Evolutionary conservation across 495 filamentous ascomycete species (phyloP).

Genomic region (Xylaria cubensis): DNA sequence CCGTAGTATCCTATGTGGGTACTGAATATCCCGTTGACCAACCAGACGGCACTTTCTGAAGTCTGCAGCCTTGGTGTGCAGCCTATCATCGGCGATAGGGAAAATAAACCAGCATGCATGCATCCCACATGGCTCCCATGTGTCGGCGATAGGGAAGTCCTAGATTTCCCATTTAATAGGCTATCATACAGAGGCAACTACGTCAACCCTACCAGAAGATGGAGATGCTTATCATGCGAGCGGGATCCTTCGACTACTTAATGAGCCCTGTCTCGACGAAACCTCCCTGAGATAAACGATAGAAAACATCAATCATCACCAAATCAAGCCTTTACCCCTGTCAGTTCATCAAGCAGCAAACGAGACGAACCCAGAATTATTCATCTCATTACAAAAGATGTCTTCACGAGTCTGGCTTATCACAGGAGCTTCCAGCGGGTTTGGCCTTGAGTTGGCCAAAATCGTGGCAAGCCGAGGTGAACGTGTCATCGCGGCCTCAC

Average conservation of each 20-base stretch:
- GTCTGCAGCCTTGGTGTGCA: background rate
- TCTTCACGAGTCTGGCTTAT: constrained; percentile 58
- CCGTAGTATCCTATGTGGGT: background rate
- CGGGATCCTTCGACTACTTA: background rate
- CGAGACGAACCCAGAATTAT: background rate
- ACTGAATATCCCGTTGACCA: background rate
- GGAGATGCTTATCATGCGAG: background rate
- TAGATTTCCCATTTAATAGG: background rate
- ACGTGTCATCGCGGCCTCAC: constrained; percentile 61
- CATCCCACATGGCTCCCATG: background rate
- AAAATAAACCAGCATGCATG: background rate
- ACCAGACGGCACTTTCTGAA: background rate
- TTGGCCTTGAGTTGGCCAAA: constrained; percentile 56
- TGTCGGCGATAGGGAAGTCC: background rate
- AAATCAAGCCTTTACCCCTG: background rate
- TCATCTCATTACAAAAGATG: background rate
- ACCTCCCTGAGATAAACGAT: background rate
- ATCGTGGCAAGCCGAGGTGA: constrained; percentile 54
- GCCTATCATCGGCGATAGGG: background rate
- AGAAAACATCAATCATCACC: background rate
- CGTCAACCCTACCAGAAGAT: background rate
- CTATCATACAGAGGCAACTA: background rate
- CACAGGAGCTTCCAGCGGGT: constrained; percentile 60
- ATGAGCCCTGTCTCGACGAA: background rate
- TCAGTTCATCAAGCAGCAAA: background rate